Conservation (phyloP, 192 early-diverging fungal species). For the Cetraspora pellucida region DNA sequence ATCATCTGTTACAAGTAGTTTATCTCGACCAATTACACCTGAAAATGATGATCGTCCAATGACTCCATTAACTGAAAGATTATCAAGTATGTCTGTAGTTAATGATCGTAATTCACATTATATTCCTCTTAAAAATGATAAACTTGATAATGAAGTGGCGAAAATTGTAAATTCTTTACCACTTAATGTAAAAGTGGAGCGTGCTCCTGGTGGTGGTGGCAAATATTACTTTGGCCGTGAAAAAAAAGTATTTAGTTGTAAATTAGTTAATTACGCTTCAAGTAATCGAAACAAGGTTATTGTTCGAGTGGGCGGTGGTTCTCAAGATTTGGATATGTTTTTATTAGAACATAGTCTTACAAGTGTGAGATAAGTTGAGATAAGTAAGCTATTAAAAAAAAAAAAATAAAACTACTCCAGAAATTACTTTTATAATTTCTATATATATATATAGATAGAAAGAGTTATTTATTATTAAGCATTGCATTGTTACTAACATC, state of each 20-base stretch:
- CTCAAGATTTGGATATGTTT: constrained; percentile 66
- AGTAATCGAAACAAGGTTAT: constrained; percentile 49
- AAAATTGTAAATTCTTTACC: constrained; percentile 56
- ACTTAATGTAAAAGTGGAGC: constrained; percentile 50
- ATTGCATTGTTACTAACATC: too few species aligned
- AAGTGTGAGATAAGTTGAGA: constrained; percentile 1
- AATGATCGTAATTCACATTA: constrained; percentile 46
- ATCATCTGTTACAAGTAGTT: constrained; percentile 19
- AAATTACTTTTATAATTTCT: too few species aligned
- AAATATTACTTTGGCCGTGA: constrained; percentile 47
- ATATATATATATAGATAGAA: too few species aligned
- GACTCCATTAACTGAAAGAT: not conserved
- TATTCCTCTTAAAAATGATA: constrained; percentile 45
- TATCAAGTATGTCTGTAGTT: constrained; percentile 27
- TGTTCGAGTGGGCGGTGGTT: constrained; percentile 63
- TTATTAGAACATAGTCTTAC: constrained; percentile 54
- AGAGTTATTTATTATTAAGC: too few species aligned
- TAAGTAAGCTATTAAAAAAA: constrained; percentile 1
- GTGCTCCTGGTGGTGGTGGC: constrained; percentile 40
- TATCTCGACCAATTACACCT: not conserved
- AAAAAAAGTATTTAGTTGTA: constrained; percentile 31
- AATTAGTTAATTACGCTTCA: constrained; percentile 43
- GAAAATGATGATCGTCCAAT: constrained; percentile 26
- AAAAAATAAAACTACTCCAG: not conserved
- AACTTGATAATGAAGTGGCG: constrained; percentile 57